A percentile compares a stretch with the other conserved stretches of the same genome.
These are phyloP conservation scores for Dictyostelium discoideum DNA, from an alignment of 78 protist genomes.

Conservation along the genomic window DNA sequence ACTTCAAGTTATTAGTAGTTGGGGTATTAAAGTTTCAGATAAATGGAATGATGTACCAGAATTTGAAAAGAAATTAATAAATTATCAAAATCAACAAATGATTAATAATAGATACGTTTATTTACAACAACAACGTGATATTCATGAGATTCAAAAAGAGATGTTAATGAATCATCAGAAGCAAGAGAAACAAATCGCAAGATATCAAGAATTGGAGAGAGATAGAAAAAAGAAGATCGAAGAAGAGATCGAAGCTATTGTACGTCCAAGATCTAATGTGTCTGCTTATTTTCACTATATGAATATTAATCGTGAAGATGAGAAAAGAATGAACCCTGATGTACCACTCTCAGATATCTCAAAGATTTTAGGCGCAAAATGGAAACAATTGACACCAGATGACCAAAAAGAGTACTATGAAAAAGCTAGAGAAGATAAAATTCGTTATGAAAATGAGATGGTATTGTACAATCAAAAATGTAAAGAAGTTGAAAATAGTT, in stretches of 20 bases:
- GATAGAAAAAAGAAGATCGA: constrained; percentile 7
- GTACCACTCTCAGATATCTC: constrained; percentile 11
- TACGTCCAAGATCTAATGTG: constrained; percentile 12
- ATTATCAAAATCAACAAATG: constrained; percentile 22
- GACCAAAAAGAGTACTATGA: constrained; percentile 32
- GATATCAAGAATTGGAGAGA: neutral
- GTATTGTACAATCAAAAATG: constrained; percentile 5
- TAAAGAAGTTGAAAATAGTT: neutral
- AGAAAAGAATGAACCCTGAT: constrained; percentile 29
- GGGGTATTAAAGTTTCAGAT: constrained; percentile 44
- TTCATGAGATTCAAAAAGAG: neutral
- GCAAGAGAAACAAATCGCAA: neutral
- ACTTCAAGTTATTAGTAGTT: constrained; percentile 69
- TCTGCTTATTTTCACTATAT: constrained; percentile 62
- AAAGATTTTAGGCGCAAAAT: constrained; percentile 27
- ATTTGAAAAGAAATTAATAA: neutral
- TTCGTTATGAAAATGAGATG: constrained; percentile 23
- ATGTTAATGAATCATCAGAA: constrained; percentile 18
- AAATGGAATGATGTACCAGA: constrained; percentile 34
- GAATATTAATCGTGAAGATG: constrained; percentile 39
- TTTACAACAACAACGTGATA: constrained; percentile 61
- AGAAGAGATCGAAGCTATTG: constrained; percentile 16
- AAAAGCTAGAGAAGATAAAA: constrained; percentile 14
- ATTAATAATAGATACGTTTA: neutral
- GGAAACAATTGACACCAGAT: constrained; percentile 34